A percentile compares a stretch with the other conserved stretches of the same genome.
Conservation (phyloP, 2,329 filamentous ascomycete genomes). For the Fusarium euwallaceae region DNA sequence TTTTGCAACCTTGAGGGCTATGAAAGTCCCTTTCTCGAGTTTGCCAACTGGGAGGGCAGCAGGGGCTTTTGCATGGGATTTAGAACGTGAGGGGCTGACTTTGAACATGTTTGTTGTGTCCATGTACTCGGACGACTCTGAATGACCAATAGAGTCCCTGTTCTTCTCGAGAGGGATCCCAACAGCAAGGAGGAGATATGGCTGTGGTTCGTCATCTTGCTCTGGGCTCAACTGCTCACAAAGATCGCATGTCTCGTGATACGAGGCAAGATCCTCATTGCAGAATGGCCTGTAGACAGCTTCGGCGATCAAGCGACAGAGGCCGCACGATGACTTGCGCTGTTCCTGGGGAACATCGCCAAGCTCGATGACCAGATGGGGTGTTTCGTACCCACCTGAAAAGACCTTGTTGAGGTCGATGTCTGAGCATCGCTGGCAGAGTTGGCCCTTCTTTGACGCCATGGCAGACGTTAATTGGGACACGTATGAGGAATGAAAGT, state of each 20-base stretch:
- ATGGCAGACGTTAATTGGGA: not conserved
- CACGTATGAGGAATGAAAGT: too few relatives aligned
- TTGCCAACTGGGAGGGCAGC: not conserved
- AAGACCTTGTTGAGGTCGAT: slow-evolving; percentile 14
- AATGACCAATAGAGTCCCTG: slow-evolving; percentile 5
- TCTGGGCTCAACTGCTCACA: not conserved
- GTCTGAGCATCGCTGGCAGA: slow-evolving; percentile 3
- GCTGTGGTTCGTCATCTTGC: not conserved
- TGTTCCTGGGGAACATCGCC: not conserved
- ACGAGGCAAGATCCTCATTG: not conserved
- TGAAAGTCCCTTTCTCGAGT: not conserved
- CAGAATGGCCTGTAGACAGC: slow-evolving; percentile 9
- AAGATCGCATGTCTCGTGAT: slow-evolving; percentile 1
- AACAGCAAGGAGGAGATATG: slow-evolving; percentile 3
- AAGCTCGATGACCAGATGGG: not conserved
- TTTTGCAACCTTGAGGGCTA: slow-evolving; percentile 6
- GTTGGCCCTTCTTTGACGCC: not conserved
- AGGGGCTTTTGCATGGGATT: not conserved
- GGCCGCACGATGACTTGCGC: not conserved
- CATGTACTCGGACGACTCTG: not conserved
- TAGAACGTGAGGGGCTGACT: not conserved
- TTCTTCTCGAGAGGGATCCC: not conserved
- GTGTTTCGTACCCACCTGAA: slow-evolving; percentile 5
- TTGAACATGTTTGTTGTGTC: not conserved
- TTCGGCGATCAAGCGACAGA: slow-evolving; percentile 7